phyloP scores from a whole-genome alignment of 1,284 basidiomycete genomes.

The Xanthoconium separans region DNA sequence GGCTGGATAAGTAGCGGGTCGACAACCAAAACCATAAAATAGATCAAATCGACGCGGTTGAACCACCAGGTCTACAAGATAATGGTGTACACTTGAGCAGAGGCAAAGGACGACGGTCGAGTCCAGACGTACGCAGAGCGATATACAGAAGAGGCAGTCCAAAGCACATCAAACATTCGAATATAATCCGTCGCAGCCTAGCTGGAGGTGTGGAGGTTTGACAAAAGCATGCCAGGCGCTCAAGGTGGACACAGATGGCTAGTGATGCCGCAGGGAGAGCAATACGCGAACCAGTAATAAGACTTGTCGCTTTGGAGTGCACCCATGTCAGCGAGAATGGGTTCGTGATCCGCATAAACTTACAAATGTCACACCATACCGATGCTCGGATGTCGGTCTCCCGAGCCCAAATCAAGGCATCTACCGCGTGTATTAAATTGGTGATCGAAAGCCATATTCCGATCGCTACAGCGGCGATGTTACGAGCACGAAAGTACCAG shows the following conservation, averaged over 20 bases:
- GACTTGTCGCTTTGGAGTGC: slow-evolving; percentile 44
- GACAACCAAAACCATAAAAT: slow-evolving; percentile 61
- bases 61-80: slow-evolving; percentile 51
- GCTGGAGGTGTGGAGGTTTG: slow-evolving; percentile 22
- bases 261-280: slow-evolving; percentile 54
- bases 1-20: slow-evolving; percentile 56
- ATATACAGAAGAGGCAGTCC: slow-evolving; percentile 56
- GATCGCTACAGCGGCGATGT: slow-evolving; percentile 46
- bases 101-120: not conserved
- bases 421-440: slow-evolving; percentile 32
- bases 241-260: slow-evolving; percentile 39
- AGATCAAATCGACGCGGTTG: slow-evolving; percentile 74
- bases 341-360: slow-evolving; percentile 9
- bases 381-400: slow-evolving; percentile 19
- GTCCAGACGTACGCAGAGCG: slow-evolving; percentile 50
- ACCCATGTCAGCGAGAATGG: slow-evolving; percentile 2
- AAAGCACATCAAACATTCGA: slow-evolving; percentile 55
- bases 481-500: slow-evolving; percentile 43
- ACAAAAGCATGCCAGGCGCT: slow-evolving; percentile 29
- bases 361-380: slow-evolving; percentile 39
- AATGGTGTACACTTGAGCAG: slow-evolving; percentile 2
- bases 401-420: slow-evolving; percentile 32
- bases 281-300: slow-evolving; percentile 42
- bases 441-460: slow-evolving; percentile 32
- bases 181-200: slow-evolving; percentile 35